phyloP scores from a whole-genome alignment of 73 alveolate species.

The Uronychia setigera region DNA sequence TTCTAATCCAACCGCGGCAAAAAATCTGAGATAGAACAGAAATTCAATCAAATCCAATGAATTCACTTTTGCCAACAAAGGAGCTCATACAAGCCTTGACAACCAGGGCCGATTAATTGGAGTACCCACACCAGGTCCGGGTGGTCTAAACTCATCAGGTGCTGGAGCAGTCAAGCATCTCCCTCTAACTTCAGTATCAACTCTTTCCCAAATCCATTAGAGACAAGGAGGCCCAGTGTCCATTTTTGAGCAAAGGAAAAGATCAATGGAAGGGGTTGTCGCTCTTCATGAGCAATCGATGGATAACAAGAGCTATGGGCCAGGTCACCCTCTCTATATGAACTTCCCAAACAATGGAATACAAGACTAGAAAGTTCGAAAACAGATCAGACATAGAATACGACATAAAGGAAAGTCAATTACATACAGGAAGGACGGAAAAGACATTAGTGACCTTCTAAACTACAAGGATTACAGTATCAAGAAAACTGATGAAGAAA shows the following conservation, averaged over 20 bases:
- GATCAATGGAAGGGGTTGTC: background rate
- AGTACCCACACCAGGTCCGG: no score
- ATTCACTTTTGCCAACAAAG: background rate
- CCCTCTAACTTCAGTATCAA: background rate
- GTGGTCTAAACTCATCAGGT: no score
- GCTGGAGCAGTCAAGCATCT: background rate
- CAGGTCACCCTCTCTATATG: no score
- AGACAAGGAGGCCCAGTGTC: background rate
- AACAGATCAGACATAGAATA: background rate
- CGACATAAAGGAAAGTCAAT: background rate
- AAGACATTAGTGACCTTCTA: constrained; percentile 43
- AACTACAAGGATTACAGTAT: constrained; percentile 36
- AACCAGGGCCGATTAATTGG: background rate
- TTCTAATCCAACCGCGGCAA: background rate
- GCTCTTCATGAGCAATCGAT: background rate
- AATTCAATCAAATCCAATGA: background rate
- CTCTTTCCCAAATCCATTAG: background rate
- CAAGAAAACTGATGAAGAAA: constrained; percentile 26
- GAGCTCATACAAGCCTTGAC: background rate
- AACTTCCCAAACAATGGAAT: background rate
- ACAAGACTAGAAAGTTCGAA: background rate
- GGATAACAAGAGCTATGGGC: background rate
- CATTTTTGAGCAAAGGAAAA: background rate
- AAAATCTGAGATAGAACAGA: background rate
- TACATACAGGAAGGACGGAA: constrained; percentile 46